A percentile compares a stretch with the other conserved stretches of the same genome.
Conservation (phyloP, 2,329 filamentous ascomycete genomes). For the Graphium sp. region DNA sequence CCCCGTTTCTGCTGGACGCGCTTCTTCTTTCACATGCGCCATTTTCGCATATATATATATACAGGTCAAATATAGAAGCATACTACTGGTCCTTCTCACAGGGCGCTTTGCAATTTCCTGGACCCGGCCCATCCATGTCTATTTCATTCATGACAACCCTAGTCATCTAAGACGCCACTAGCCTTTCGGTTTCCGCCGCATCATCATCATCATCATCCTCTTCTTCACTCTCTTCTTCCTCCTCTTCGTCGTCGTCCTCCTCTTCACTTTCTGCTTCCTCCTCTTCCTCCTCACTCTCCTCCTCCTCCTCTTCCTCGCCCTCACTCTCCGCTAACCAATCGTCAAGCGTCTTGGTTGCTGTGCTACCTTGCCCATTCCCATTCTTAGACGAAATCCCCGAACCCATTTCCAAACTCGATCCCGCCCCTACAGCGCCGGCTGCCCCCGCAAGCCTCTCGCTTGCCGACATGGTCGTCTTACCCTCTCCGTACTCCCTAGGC, state of each 20-base stretch:
- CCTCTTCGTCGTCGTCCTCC: constrained; percentile 31
- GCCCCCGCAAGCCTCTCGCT: constrained; percentile 47
- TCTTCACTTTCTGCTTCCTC: constrained; percentile 30
- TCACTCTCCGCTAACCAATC: constrained; percentile 77
- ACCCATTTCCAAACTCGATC: constrained; percentile 18
- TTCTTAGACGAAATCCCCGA: neutral
- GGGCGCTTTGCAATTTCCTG: neutral
- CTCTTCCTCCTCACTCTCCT: constrained; percentile 31
- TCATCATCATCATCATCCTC: constrained; percentile 27
- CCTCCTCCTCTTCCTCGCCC: constrained; percentile 36
- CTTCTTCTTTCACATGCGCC: too few species aligned
- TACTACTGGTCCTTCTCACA: too few species aligned
- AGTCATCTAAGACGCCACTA: constrained; percentile 19
- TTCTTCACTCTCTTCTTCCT: constrained; percentile 31
- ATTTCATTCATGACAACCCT: too few species aligned
- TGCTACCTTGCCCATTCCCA: constrained; percentile 33
- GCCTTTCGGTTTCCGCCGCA: constrained; percentile 23
- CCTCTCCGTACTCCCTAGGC: constrained; percentile 19
- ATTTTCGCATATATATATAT: too few species aligned
- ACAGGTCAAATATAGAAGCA: too few species aligned
- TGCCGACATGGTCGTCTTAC: constrained; percentile 31
- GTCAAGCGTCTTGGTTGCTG: constrained; percentile 78
- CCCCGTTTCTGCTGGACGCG: too few species aligned
- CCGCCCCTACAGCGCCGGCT: constrained; percentile 15
- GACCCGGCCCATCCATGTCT: too few species aligned